Percentiles rank a stretch among this genome's conserved stretches.
Evolutionary conservation across 805 yeast genomes (phyloP).

Genomic region (Ogataea sp.): DNA sequence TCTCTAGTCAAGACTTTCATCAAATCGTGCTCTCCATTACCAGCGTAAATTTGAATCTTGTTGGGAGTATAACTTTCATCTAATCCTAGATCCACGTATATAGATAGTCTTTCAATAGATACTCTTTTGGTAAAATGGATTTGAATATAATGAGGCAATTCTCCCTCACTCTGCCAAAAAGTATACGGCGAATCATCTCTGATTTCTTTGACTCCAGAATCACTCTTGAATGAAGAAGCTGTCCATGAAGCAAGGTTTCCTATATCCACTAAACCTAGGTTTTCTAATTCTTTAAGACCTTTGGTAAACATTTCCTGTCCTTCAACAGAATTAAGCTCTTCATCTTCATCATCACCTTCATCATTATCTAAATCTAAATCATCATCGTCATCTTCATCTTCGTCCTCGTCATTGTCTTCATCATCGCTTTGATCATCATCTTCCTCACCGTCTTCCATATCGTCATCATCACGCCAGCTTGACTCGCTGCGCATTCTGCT

Average conservation of each 20-base stretch:
- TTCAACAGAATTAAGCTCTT: slow-evolving; percentile 6
- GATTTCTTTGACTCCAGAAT: slow-evolving; percentile 62
- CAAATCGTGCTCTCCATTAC: slow-evolving; percentile 73
- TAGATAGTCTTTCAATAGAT: slow-evolving; percentile 53
- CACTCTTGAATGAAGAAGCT: slow-evolving; percentile 67
- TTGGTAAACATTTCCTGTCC: slow-evolving; percentile 13
- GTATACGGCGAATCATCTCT: slow-evolving; percentile 64
- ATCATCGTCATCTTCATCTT: neutral
- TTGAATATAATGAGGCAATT: slow-evolving; percentile 76
- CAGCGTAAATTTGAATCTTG: slow-evolving; percentile 55
- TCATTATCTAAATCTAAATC: slow-evolving; percentile 3
- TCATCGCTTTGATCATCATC: neutral
- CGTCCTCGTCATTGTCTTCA: neutral
- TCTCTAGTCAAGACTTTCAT: slow-evolving; percentile 54
- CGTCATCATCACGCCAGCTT: too few species aligned
- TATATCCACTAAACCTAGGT: slow-evolving; percentile 58
- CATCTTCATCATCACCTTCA: slow-evolving; percentile 6
- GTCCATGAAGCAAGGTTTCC: slow-evolving; percentile 82
- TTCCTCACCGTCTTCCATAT: neutral
- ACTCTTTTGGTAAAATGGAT: slow-evolving; percentile 76
- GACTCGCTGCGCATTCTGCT: too few species aligned
- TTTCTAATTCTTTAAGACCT: slow-evolving; percentile 51
- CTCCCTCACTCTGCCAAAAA: slow-evolving; percentile 95
- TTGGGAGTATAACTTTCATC: slow-evolving; percentile 95
- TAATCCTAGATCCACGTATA: slow-evolving; percentile 59